Percentiles rank a stretch among this genome's conserved stretches.
phyloP scores from a whole-genome alignment of 805 yeast genomes.

The Starmera caribaea region DNA sequence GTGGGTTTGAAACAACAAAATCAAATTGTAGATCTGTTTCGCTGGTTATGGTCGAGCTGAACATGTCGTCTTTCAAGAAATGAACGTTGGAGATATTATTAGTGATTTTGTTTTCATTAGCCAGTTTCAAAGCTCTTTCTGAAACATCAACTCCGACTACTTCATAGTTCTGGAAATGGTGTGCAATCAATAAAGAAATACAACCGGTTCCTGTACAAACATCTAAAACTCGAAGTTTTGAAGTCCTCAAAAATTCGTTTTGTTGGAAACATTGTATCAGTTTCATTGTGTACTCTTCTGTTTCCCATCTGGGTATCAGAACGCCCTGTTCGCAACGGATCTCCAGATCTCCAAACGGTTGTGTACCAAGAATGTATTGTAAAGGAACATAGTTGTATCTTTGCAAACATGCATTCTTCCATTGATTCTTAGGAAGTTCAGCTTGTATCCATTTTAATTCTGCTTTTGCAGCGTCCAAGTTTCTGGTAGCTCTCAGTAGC shows the following conservation, averaged over 20 bases:
- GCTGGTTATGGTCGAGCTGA: not conserved
- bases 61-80: conserved; percentile 5
- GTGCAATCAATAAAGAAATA: conserved; percentile 47
- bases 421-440: conserved; percentile 40
- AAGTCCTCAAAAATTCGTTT: not conserved
- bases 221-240: conserved; percentile 37
- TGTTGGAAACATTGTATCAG: conserved; percentile 20
- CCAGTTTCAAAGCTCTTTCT: conserved; percentile 37
- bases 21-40: conserved; percentile 23
- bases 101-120: conserved; percentile 32
- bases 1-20: conserved; percentile 80
- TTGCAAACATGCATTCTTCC: conserved; percentile 41
- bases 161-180: conserved; percentile 13
- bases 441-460: conserved; percentile 58
- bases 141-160: conserved; percentile 52
- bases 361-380: conserved; percentile 77
- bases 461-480: conserved; percentile 30
- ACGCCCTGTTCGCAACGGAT: conserved; percentile 56
- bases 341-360: conserved; percentile 73
- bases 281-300: conserved; percentile 77
- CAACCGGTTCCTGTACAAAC: conserved; percentile 90
- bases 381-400: conserved; percentile 56
- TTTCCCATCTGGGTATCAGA: conserved; percentile 88
- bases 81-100: conserved; percentile 5
- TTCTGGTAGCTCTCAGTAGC: conserved; percentile 11